phyloP scores from a whole-genome alignment of 208 protist genomes.

The Wallacemonas sp. region DNA sequence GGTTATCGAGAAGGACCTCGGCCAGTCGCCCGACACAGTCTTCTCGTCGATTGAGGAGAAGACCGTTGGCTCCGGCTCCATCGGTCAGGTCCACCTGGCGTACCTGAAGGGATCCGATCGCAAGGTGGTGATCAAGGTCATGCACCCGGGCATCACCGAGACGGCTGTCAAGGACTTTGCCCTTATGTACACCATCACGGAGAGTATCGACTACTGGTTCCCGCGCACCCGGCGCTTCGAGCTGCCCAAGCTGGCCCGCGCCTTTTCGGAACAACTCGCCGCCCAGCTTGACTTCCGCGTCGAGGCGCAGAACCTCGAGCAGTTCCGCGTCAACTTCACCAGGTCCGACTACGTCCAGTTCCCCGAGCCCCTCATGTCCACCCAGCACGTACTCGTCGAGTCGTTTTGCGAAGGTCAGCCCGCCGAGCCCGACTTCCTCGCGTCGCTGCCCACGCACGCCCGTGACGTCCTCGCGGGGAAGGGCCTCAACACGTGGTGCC shows the following conservation, averaged over 20 bases:
- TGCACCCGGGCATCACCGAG: constrained; percentile 88
- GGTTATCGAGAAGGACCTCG: constrained; percentile 79
- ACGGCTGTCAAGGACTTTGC: constrained; percentile 86
- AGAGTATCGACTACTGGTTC: constrained; percentile 36
- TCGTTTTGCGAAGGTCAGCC: constrained; percentile 85
- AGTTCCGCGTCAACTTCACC: constrained; percentile 86
- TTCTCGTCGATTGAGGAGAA: constrained; percentile 70
- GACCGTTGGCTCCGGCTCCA: constrained; percentile 87
- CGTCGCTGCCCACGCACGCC: constrained; percentile 66
- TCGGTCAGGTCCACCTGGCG: constrained; percentile 91
- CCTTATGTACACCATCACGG: constrained; percentile 65
- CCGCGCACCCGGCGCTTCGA: constrained; percentile 56
- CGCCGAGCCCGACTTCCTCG: constrained; percentile 82
- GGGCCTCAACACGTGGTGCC: constrained; percentile 92
- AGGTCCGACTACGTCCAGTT: constrained; percentile 80
- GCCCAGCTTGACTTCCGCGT: constrained; percentile 91
- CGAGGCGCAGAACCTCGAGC: constrained; percentile 83
- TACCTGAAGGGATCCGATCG: constrained; percentile 55
- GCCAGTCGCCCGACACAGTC: constrained; percentile 48
- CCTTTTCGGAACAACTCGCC: constrained; percentile 84
- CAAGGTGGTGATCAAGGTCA: constrained; percentile 89
- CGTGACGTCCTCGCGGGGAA: constrained; percentile 81
- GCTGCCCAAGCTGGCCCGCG: constrained; percentile 55
- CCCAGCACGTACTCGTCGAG: constrained; percentile 85
- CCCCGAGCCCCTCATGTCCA: constrained; percentile 80